Conservation (phyloP, 2,329 filamentous ascomycete species). For the Pezicula rhizophila region DNA sequence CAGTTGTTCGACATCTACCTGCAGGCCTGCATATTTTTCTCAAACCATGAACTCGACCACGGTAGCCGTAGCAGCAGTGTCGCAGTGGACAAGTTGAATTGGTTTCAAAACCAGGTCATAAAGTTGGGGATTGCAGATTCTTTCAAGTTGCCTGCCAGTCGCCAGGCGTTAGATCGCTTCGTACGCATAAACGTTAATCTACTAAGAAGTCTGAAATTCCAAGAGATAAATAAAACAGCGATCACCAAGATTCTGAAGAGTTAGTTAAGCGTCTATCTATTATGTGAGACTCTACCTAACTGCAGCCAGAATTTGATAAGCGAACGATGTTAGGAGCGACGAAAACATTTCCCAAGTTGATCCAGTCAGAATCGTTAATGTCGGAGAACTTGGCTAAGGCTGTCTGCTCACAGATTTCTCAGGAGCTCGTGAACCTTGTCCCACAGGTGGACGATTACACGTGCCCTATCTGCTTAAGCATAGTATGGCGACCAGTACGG, state of each 20-base stretch:
- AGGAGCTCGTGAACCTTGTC: constrained; percentile 65
- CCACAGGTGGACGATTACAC: constrained; percentile 81
- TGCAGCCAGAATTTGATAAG: constrained; percentile 72
- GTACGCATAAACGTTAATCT: constrained; percentile 66
- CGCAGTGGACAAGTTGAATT: constrained; percentile 61
- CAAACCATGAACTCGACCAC: constrained; percentile 64
- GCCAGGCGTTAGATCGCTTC: constrained; percentile 60
- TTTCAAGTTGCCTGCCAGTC: constrained; percentile 63
- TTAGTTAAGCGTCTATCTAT: constrained; percentile 31
- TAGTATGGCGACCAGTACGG: constrained; percentile 77
- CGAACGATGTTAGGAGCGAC: constrained; percentile 68
- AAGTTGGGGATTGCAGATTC: constrained; percentile 50
- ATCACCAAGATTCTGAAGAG: constrained; percentile 82
- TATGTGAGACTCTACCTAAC: neutral
- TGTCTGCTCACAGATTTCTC: constrained; percentile 68
- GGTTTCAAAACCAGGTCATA: constrained; percentile 65
- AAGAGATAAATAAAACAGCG: constrained; percentile 75
- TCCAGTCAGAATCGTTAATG: constrained; percentile 55
- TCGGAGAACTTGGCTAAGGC: constrained; percentile 66
- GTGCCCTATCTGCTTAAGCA: constrained; percentile 72
- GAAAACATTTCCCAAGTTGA: constrained; percentile 51
- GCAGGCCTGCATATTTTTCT: constrained; percentile 77
- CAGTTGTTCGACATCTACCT: constrained; percentile 77
- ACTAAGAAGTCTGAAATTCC: constrained; percentile 76
- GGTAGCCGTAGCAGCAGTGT: constrained; percentile 59